phyloP scores from a whole-genome alignment of 345 rosid species.

The Murraya koenigii region DNA sequence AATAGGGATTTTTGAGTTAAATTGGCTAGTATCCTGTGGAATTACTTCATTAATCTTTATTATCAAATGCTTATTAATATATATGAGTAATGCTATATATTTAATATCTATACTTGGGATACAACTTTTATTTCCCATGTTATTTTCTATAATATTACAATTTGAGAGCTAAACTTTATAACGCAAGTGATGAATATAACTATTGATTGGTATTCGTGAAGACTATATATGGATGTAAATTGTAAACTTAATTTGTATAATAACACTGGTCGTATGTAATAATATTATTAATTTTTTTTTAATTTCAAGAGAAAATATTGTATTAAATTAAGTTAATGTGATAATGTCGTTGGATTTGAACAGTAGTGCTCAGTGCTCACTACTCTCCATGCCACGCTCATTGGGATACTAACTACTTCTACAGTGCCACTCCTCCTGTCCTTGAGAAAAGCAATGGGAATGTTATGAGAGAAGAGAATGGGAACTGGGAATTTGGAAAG shows the following conservation, averaged over 20 bases:
- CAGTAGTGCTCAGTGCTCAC: neutral
- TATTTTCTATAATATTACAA: too few relatives aligned
- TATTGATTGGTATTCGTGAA: neutral
- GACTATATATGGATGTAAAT: neutral
- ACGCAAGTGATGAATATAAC: neutral
- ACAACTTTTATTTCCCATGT: too few relatives aligned
- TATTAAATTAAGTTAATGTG: neutral
- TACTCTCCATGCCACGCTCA: neutral
- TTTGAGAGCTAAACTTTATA: neutral
- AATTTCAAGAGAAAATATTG: neutral
- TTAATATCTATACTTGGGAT: too few relatives aligned
- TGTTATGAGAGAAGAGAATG: neutral
- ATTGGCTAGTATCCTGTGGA: too few relatives aligned
- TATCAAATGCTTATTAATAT: too few relatives aligned
- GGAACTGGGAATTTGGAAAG: neutral
- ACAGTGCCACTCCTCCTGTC: neutral
- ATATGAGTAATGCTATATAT: too few relatives aligned
- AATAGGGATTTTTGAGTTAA: too few relatives aligned
- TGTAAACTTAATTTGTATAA: too few relatives aligned
- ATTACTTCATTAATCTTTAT: too few relatives aligned
- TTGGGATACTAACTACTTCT: neutral
- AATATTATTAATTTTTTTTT: too few relatives aligned
- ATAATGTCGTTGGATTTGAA: neutral
- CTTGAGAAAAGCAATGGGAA: neutral
- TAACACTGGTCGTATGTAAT: neutral